Conservation (phyloP, 148 eudicot genomes). For the Rhododendron kiyosumense region DNA sequence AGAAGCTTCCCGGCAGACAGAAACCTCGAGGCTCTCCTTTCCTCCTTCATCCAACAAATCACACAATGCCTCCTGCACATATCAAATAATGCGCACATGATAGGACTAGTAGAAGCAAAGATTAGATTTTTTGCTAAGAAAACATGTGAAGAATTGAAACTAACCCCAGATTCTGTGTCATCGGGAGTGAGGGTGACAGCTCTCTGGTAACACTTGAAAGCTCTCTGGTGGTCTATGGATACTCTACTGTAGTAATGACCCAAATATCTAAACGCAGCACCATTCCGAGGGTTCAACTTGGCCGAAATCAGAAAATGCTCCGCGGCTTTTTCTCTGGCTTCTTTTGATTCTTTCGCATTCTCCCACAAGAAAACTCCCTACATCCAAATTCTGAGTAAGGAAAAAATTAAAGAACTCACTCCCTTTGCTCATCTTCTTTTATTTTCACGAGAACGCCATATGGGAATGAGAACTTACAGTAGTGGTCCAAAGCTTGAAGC, state of each 20-base stretch:
- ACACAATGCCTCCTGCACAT: slow-evolving; percentile 66
- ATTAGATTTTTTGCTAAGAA: background rate
- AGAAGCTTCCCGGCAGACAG: slow-evolving; percentile 81
- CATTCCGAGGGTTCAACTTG: slow-evolving; percentile 70
- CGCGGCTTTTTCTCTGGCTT: slow-evolving; percentile 56
- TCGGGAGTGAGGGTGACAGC: slow-evolving; percentile 74
- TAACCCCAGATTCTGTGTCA: slow-evolving; percentile 74
- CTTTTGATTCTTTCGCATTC: slow-evolving; percentile 43
- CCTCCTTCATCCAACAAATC: slow-evolving; percentile 72
- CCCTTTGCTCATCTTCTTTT: background rate
- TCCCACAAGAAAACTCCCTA: slow-evolving; percentile 76
- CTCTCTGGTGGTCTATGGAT: slow-evolving; percentile 57
- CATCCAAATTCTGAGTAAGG: background rate
- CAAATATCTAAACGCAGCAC: slow-evolving; percentile 65
- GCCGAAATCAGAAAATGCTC: slow-evolving; percentile 74
- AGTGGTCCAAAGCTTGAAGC: background rate
- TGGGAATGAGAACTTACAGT: background rate
- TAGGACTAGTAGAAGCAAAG: background rate
- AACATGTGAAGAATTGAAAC: slow-evolving; percentile 11
- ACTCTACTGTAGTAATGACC: slow-evolving; percentile 68
- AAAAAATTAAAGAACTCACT: background rate
- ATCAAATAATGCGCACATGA: background rate
- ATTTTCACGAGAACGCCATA: background rate
- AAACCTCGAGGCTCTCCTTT: slow-evolving; percentile 74
- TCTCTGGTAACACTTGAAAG: slow-evolving; percentile 90